Percentiles rank a stretch among this genome's conserved stretches.
phyloP scores from a whole-genome alignment of 148 eudicot genomes.

The Rheum nobile region DNA sequence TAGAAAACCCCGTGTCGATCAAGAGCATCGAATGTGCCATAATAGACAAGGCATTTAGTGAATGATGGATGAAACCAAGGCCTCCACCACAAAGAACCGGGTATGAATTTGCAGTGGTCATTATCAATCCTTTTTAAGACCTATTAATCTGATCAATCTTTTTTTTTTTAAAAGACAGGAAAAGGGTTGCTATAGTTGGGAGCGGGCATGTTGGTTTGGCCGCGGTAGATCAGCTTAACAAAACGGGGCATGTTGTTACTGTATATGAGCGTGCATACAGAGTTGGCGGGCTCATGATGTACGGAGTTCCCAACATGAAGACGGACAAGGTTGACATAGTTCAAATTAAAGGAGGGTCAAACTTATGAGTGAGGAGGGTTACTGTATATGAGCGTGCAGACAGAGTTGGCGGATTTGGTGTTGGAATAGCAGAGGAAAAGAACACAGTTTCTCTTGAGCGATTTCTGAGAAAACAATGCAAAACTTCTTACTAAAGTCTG shows the following conservation, averaged over 20 bases:
- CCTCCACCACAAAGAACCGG: constrained; percentile 80
- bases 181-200: constrained; percentile 70
- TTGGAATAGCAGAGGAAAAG: too few species aligned
- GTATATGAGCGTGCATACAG: constrained; percentile 93
- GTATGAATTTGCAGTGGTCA: constrained; percentile 19
- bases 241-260: constrained; percentile 81
- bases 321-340: constrained; percentile 77
- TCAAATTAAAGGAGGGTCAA: constrained; percentile 82
- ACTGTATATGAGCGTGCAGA: too few species aligned
- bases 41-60: constrained; percentile 91
- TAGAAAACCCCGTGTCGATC: constrained; percentile 91
- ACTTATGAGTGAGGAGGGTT: constrained; percentile 88
- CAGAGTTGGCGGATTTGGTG: too few species aligned
- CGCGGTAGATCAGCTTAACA: constrained; percentile 90
- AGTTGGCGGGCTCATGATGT: constrained; percentile 98
- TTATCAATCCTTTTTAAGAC: background rate
- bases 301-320: constrained; percentile 99
- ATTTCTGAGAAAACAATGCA: too few species aligned
- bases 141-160: background rate
- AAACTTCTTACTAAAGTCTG: too few species aligned
- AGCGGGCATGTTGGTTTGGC: constrained; percentile 97
- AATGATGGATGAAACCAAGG: constrained; percentile 97
- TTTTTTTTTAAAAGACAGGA: constrained; percentile 26
- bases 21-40: constrained; percentile 88
- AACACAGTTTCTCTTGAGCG: too few species aligned